Percentiles rank a stretch among this genome's conserved stretches.
These are phyloP conservation scores for Pseudogymnoascus sp. DNA, from an alignment of 2,329 filamentous ascomycete species.

Conservation along the genomic window DNA sequence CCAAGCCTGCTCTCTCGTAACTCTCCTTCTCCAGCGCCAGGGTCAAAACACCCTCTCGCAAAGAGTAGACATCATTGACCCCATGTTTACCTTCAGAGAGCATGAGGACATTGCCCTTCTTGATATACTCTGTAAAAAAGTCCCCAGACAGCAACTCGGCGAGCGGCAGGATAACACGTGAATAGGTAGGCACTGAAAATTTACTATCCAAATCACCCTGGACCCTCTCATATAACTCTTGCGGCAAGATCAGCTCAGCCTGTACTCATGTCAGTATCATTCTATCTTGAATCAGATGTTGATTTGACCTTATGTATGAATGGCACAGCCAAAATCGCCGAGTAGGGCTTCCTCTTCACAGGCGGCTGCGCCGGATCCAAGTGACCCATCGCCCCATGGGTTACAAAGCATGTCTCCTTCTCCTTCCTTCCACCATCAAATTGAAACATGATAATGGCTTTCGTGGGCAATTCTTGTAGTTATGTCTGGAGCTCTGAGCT, in stretches of 20 bases:
- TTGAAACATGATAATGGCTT: constrained; percentile 33
- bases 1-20: constrained; percentile 75
- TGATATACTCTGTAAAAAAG: constrained; percentile 81
- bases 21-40: constrained; percentile 72
- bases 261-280: constrained; percentile 25
- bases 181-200: constrained; percentile 43
- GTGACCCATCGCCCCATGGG: constrained; percentile 58
- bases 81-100: constrained; percentile 67
- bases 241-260: constrained; percentile 65
- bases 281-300: neutral
- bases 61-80: constrained; percentile 61
- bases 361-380: constrained; percentile 63
- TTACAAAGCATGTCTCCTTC: constrained; percentile 62
- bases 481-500: neutral
- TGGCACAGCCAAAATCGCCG: constrained; percentile 52
- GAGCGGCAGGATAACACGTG: constrained; percentile 63
- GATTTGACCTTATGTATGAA: constrained; percentile 57
- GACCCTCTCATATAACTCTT: constrained; percentile 48
- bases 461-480: neutral
- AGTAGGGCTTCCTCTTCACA: constrained; percentile 67
- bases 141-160: constrained; percentile 60
- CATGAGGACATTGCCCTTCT: constrained; percentile 64
- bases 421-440: constrained; percentile 31
- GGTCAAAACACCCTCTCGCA: constrained; percentile 61
- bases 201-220: constrained; percentile 41